Conservation (phyloP, 2,329 filamentous ascomycete species). For the Capronia epimyces region DNA sequence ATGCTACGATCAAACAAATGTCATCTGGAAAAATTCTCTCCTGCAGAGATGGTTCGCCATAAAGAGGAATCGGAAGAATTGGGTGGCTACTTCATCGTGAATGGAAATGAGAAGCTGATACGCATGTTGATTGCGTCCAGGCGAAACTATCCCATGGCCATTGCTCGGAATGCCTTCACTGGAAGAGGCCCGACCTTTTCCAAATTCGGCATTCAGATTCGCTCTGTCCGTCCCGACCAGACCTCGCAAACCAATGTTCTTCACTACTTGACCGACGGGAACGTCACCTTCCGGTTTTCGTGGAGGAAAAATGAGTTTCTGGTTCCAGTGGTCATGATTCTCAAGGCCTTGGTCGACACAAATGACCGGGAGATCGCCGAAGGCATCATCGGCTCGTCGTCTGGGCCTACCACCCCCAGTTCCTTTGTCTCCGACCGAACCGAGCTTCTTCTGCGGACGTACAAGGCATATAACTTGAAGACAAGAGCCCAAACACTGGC, state of each 20-base stretch:
- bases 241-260: constrained; percentile 96
- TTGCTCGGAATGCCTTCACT: constrained; percentile 81
- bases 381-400: constrained; percentile 74
- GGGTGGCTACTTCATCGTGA: constrained; percentile 95
- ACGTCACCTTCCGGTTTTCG: constrained; percentile 93
- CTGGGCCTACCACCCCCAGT: constrained; percentile 71
- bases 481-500: constrained; percentile 74
- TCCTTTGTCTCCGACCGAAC: constrained; percentile 94
- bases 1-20: constrained; percentile 93
- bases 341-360: constrained; percentile 91
- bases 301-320: constrained; percentile 97
- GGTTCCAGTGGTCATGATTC: constrained; percentile 91
- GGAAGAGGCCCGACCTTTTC: constrained; percentile 85
- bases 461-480: constrained; percentile 84
- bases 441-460: constrained; percentile 84
- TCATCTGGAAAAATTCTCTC: constrained; percentile 80
- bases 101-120: constrained; percentile 95
- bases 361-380: constrained; percentile 96
- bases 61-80: constrained; percentile 97
- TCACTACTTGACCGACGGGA: constrained; percentile 92
- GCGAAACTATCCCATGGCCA: constrained; percentile 92
- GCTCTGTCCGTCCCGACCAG: constrained; percentile 92
- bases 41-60: constrained; percentile 71
- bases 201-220: constrained; percentile 81
- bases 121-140: constrained; percentile 84